Base-by-base conservation (phyloP, 2,329 filamentous ascomycete genomes). In the Eutypa lata region DNA sequence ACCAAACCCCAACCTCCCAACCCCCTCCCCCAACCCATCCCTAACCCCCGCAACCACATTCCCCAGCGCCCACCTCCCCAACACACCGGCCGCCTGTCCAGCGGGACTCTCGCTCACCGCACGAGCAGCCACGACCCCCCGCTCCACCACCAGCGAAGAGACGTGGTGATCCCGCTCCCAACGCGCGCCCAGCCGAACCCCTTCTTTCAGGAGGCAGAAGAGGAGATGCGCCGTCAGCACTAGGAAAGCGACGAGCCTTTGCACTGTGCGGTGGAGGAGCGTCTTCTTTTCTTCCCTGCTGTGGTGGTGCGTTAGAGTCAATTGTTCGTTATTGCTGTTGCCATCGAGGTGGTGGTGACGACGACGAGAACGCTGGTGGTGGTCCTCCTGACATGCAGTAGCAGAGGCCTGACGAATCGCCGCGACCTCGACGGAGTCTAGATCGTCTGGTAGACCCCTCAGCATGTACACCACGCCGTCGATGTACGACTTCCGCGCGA, bases 121-220 rank as follows among this genome's bases (percentile, higher is more conserved):
- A 53, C 77, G 79, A 3, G 80, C 79, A 2, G 80, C 74, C 46
- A 74, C 73, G 31, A 86, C 68, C 6, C 81, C 71, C 21, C 73
- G 72, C 7, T 75, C 73, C 18, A 87, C 67, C 1, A 87, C 56
- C 22, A 79, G 78, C 62, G 86, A 80, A 0, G 79, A 84, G 54
- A 91, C 75, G 56, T 81, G 82, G 68, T 90, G 82, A 58, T 83
- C 78, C 16, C 84, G 79, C 65, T 91, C 88, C 57, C 86, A 86
- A 47, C 77, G 73, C 56, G 84, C 86, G 16, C 79, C 74, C 16
- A 77, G 69, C 16, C 74, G 73, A 14, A 86, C 59, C 13, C 87
- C 66, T 4, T 78, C 21, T 14, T 59, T 61, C 57, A 81, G 76
- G 31, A 85, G 62, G 61, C 87, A 87, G 1, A 87, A 85, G 11